These are phyloP conservation scores for Hyphopichia fennica DNA, from an alignment of 1,139 yeast species.

Conservation along the genomic window DNA sequence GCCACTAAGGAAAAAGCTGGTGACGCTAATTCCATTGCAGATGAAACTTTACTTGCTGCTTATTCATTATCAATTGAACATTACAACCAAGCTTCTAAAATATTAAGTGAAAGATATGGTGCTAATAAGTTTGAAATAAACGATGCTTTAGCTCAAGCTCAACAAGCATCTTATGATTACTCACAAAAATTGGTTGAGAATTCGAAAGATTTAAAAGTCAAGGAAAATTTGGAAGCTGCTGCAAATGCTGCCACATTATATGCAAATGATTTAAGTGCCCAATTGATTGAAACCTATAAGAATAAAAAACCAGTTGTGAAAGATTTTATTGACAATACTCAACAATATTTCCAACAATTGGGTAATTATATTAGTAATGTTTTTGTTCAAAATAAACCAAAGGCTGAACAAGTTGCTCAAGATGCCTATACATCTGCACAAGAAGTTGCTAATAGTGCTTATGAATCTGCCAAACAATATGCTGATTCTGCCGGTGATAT, in stretches of 20 bases:
- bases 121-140: conserved; percentile 18
- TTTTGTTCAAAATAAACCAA: conserved; percentile 9
- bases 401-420: conserved; percentile 8
- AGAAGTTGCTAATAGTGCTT: conserved; percentile 2
- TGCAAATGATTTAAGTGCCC: conserved; percentile 7
- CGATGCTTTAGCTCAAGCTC: conserved; percentile 21
- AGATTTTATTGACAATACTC: conserved; percentile 17
- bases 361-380: conserved; percentile 16
- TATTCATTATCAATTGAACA: conserved; percentile 36
- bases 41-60: conserved; percentile 19
- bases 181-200: conserved; percentile 14
- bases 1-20: conserved; percentile 4
- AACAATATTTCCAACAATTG: conserved; percentile 13
- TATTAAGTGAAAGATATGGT: conserved; percentile 23
- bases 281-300: conserved; percentile 9
- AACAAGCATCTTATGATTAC: conserved; percentile 22
- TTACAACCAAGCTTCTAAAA: conserved; percentile 37
- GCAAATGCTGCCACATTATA: conserved; percentile 17
- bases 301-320: conserved; percentile 14
- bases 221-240: conserved; percentile 15
- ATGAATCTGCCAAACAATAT: conserved; percentile 6
- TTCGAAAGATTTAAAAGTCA: conserved; percentile 11
- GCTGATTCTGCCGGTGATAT: conserved; percentile 5
- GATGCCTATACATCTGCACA: conserved; percentile 8
- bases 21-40: conserved; percentile 15